Evolutionary conservation across 176 grass and related monocot species (phyloP), one percentile per base, ranked within the genome.

Genomic region (Oryza rufipogon): DNA sequence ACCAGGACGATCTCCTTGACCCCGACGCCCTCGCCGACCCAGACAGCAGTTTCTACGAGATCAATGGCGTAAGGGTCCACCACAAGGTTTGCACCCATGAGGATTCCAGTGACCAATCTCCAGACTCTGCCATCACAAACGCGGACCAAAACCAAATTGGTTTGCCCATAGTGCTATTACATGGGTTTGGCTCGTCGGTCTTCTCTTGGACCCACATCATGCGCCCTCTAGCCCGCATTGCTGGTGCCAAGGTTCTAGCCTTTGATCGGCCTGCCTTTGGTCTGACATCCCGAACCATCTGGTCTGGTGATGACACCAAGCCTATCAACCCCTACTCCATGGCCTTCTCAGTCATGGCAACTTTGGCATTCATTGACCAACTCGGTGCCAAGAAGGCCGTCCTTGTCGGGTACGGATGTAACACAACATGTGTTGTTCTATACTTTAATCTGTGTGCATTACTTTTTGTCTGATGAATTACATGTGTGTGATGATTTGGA

Each of bases 181-280:
- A 98, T 22, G 96, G 96, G 26, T 98, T 98, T 28, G 93, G 96
- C 11, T 93, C 96, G 11, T 98, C 96, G 0, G 44, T 95, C 30
- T 98, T 98, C 82, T 96, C 96, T 34, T 98, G 93, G 93, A 87
- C 66, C 67, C 76, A 87, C 7, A 81, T 96, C 41, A 92, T 92
- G 96, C 87, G 87, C 70, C 87, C 89, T 0, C 84, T 96, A 26
- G 85, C 91, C 19, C 49, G 75, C 73, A 30, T 92, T 15, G 85
- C 17, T 4, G 80, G 93, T 26, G 91, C 91, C 10, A 92, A 98
- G 75, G 96, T 98, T 69, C 89, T 98, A 14, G 96, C 96, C 1
- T 98, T 98, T 73, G 96, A 98, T 65, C 85, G 93, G 23, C 93
- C 96, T 0, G 93, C 89, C 16, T 98, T 98, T 33, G 96, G 96